Base-by-base conservation (phyloP, 2,329 filamentous ascomycete species). In the Allantophomopsis cytisporea region DNA sequence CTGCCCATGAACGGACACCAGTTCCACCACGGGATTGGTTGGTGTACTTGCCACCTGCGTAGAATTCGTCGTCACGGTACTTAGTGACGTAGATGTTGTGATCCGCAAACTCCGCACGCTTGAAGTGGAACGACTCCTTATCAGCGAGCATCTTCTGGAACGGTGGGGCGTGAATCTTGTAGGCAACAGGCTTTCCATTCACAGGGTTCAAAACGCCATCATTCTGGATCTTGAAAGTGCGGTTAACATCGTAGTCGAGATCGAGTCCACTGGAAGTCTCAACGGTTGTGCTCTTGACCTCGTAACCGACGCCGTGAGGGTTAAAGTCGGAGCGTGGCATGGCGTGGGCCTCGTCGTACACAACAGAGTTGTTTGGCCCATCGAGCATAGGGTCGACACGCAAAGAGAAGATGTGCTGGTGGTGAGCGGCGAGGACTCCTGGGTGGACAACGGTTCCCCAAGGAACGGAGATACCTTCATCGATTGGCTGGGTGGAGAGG, bases 361-460 rank as follows among this genome's bases (percentile, higher is more conserved):
- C 63, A 20, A 76, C 55, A 1, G 66, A 60, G 50, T 76, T 76
- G 17, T 60, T 58, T 43, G 66, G 64, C 0, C 75, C 74, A 42
- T 73, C 73, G 37, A 76, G 61, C 46, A 70, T 71, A n/a, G 75
- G 74, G 50, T 80, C 75, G 11, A 80, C 62, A 7, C 75, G 69
- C 5, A 79, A 63, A 3, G 71, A 77, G 60, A 88, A 85, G 55
- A 86, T 81, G 57, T 87, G 83, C 53, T 88, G 82, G 51, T 87
- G 82, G 57, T 82, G 76, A 0, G 66, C 64, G 2, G 78, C 80
- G 28, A 85, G 69, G 13, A 80, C 78, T 34, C 79, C 77, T 0
- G 78, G 77, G 42, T 79, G 75, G 5, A 83, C 76, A 32, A 81
- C 70, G 1, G 77, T 83, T 28, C 77, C 79, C 62, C 73, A 81